A percentile compares a stretch with the other conserved stretches of the same genome.
Conservation (phyloP, 2,329 filamentous ascomycete genomes). For the Penicillium hesseltinei region DNA sequence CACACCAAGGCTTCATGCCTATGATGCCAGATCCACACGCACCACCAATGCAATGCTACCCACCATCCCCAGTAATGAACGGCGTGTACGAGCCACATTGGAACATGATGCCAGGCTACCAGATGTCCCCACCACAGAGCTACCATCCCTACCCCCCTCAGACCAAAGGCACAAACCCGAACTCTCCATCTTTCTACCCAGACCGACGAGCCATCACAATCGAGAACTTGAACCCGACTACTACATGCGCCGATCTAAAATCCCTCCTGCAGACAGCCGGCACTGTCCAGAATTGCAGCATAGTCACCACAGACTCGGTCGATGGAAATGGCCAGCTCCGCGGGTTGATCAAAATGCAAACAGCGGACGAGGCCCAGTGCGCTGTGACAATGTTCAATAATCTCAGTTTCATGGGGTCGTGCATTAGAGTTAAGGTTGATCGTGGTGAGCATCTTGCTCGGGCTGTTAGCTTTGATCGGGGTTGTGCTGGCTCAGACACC, state of each 20-base stretch:
- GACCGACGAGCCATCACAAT: constrained; percentile 26
- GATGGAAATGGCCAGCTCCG: constrained; percentile 24
- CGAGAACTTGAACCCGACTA: constrained; percentile 30
- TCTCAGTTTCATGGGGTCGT: constrained; percentile 32
- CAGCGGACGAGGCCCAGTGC: constrained; percentile 37
- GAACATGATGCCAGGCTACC: constrained; percentile 31
- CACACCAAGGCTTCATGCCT: constrained; percentile 23
- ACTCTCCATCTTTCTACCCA: constrained; percentile 4
- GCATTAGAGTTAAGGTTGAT: constrained; percentile 36
- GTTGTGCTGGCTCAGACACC: not conserved
- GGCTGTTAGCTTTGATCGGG: not conserved
- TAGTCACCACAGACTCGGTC: constrained; percentile 20
- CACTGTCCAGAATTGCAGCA: constrained; percentile 33
- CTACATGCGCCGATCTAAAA: constrained; percentile 31
- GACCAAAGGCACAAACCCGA: constrained; percentile 10
- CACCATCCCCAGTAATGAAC: constrained; percentile 32
- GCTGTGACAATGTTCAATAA: constrained; percentile 36
- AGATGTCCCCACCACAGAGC: constrained; percentile 20
- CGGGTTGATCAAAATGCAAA: constrained; percentile 30
- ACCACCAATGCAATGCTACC: constrained; percentile 22
- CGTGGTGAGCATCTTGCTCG: not conserved
- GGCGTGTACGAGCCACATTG: constrained; percentile 28
- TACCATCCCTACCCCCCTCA: constrained; percentile 6
- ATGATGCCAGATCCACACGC: constrained; percentile 27
- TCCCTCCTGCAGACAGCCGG: constrained; percentile 31